A percentile compares a stretch with the other conserved stretches of the same genome.
Conservation (phyloP, 139 green algal species). For the Pleodorina starrii region DNA sequence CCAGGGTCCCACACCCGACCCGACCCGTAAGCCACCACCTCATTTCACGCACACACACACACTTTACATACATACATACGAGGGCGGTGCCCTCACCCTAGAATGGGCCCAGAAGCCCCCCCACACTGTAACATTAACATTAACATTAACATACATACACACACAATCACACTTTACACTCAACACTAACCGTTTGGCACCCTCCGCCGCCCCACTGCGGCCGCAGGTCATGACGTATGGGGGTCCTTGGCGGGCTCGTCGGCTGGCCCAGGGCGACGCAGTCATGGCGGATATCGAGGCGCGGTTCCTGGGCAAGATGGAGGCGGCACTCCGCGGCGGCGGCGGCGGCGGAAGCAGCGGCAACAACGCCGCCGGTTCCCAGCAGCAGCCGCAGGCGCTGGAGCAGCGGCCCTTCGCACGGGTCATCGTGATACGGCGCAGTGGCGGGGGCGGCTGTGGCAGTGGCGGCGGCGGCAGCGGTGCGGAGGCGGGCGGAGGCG, state of each 20-base stretch:
- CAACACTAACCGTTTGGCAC: no score
- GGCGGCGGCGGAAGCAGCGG: neutral
- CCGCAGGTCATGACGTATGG: constrained; percentile 42
- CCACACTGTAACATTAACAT: no score
- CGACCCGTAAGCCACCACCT: no score
- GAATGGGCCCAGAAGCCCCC: no score
- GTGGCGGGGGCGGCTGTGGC: neutral
- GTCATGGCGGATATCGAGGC: constrained; percentile 1
- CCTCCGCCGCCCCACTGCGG: no score
- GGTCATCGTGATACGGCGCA: neutral
- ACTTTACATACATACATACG: no score
- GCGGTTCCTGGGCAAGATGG: constrained; percentile 1
- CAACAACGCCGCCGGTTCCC: neutral
- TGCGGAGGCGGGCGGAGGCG: no score
- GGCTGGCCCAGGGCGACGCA: constrained; percentile 23
- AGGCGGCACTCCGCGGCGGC: neutral
- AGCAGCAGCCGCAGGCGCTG: constrained; percentile 7
- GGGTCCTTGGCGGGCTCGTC: constrained; percentile 28
- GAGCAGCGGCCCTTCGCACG: neutral
- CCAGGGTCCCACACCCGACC: no score
- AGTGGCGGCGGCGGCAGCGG: neutral
- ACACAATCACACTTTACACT: no score
- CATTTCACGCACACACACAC: no score
- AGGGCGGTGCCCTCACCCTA: no score
- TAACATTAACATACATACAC: no score